A percentile compares a stretch with the other conserved stretches of the same genome.
phyloP scores from a whole-genome alignment of 2,329 filamentous ascomycete genomes.

The Aspergillus fischeri region DNA sequence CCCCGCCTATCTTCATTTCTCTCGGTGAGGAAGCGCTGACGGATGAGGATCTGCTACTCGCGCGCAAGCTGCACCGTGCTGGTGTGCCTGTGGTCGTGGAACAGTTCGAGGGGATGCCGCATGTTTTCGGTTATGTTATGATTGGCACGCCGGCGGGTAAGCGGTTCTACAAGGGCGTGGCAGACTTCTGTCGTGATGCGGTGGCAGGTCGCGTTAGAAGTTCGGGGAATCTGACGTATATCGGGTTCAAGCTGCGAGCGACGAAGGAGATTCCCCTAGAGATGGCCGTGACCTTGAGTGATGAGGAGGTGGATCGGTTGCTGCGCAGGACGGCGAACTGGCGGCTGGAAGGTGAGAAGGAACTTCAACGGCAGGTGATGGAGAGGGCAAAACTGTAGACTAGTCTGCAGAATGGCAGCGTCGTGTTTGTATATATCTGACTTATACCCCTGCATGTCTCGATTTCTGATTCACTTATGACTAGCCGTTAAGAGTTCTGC shows the following conservation, averaged over 20 bases:
- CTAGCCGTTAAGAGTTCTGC: no score
- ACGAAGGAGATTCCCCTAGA: slow-evolving; percentile 31
- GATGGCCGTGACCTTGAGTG: slow-evolving; percentile 28
- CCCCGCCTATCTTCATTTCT: slow-evolving; percentile 40
- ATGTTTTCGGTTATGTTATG: slow-evolving; percentile 56
- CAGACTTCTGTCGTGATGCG: slow-evolving; percentile 47
- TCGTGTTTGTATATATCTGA: background rate
- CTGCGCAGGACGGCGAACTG: slow-evolving; percentile 27
- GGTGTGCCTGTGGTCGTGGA: slow-evolving; percentile 37
- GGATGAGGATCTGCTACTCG: slow-evolving; percentile 39
- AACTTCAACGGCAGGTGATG: slow-evolving; percentile 28
- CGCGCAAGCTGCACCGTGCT: slow-evolving; percentile 36
- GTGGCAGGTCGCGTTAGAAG: slow-evolving; percentile 23
- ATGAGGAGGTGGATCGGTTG: slow-evolving; percentile 32
- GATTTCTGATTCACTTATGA: background rate
- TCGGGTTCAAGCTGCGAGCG: slow-evolving; percentile 26
- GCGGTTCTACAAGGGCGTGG: slow-evolving; percentile 55
- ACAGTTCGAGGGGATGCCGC: slow-evolving; percentile 45
- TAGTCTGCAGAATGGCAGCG: background rate
- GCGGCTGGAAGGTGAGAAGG: slow-evolving; percentile 33
- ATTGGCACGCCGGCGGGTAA: slow-evolving; percentile 42
- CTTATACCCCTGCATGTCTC: background rate
- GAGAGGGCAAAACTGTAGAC: slow-evolving; percentile 23
- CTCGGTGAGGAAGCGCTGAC: slow-evolving; percentile 40
- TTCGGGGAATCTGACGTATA: slow-evolving; percentile 28